Conservation (phyloP, 1,284 basidiomycete species). For the Chalciporus piperatoides region DNA sequence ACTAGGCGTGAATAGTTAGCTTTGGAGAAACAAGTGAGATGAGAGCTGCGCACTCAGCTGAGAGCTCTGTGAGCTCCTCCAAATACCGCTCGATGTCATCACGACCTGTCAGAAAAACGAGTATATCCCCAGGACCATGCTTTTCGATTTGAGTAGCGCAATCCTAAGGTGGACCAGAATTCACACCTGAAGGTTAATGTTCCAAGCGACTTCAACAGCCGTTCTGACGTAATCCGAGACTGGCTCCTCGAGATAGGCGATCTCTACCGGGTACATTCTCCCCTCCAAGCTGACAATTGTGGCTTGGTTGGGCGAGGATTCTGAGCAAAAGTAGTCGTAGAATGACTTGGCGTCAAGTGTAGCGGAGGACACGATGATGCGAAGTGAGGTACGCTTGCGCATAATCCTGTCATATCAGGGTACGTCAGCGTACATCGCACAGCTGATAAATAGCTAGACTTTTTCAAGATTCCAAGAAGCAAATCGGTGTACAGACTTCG, state of each 20-base stretch:
- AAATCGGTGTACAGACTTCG: slow-evolving; percentile 93
- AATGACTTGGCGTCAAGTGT: slow-evolving; percentile 91
- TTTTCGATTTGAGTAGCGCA: slow-evolving; percentile 24
- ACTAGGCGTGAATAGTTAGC: slow-evolving; percentile 37
- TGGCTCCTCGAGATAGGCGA: slow-evolving; percentile 74
- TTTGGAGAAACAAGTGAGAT: slow-evolving; percentile 1
- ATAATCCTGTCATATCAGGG: slow-evolving; percentile 59
- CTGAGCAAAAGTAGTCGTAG: slow-evolving; percentile 80
- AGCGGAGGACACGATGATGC: slow-evolving; percentile 92
- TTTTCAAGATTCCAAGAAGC: slow-evolving; percentile 88
- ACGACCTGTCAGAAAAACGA: slow-evolving; percentile 94
- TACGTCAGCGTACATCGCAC: slow-evolving; percentile 17
- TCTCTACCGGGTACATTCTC: slow-evolving; percentile 87
- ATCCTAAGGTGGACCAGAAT: neutral
- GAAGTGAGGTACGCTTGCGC: slow-evolving; percentile 81
- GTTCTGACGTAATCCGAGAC: slow-evolving; percentile 78
- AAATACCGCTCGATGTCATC: slow-evolving; percentile 93
- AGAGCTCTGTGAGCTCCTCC: slow-evolving; percentile 75
- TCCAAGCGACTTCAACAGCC: slow-evolving; percentile 82
- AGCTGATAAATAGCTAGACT: slow-evolving; percentile 43
- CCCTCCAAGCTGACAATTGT: slow-evolving; percentile 90
- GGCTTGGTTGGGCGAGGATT: slow-evolving; percentile 49
- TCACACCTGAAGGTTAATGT: slow-evolving; percentile 77
- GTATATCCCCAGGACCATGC: slow-evolving; percentile 82
- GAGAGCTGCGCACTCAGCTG: slow-evolving; percentile 56